Evolutionary conservation across 441 rosid genomes (phyloP), one percentile per base, ranked within the genome.

Genomic region (Populus hybrid): DNA sequence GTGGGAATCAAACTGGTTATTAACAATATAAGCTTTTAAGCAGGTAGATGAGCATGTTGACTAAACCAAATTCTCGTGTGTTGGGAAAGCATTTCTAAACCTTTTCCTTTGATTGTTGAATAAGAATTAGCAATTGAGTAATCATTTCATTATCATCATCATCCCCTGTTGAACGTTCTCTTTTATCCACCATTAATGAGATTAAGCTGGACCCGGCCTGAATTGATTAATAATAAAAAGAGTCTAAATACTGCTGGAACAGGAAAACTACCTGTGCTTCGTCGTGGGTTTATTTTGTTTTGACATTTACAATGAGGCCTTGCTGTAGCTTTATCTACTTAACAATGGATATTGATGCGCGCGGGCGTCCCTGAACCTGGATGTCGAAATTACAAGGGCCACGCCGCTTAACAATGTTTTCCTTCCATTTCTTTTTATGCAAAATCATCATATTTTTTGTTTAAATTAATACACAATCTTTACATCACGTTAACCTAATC

Each of bases 111-210:
- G 74, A 69, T 70, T 57, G 40, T 59, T 42, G 65, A 10, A 73
- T 35, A 50, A n/a, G 35, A 70, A 71, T 70, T 64, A 70, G 28
- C 70, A 63, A 23, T 50, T 72, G 54, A 32, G 54, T 46, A 72
- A 72, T 78, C 80, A 78, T 78, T 50, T 65, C 80, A 65, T 72
- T 12, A 77, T 77, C 70, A 77, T 77, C 75, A 38, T 61, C 75
- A 21, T 40, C 50, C 50, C 50, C 66, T 23, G 6, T 4, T 10
- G 66, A 61, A 23, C 66, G 5, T 10, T 63, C 66, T 63, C 24
- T 36, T 71, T 63, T 40, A 77, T 64, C 61, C 72, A 30, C 50
- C 36, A 14, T 63, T 23, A 63, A 23, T 23, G 28, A 10, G 12
- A 63, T 63, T 10, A 23, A 23, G 66, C 66, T 63, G 66, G 66